Conservation (phyloP, 2,329 filamentous ascomycete genomes). For the Pseudogymnoascus sp. region DNA sequence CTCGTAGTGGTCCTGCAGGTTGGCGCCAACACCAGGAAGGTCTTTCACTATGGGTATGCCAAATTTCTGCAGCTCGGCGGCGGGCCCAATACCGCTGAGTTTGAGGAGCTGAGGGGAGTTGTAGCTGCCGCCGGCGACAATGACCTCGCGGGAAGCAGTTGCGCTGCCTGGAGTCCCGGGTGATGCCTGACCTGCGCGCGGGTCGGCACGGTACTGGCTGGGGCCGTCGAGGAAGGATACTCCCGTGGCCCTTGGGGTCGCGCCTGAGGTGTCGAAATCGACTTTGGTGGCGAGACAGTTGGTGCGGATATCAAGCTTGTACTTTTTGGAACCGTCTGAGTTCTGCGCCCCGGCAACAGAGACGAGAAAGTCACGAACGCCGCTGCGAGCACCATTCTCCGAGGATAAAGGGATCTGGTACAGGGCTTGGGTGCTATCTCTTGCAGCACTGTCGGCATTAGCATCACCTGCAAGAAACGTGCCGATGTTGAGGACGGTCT, state of each 20-base stretch:
- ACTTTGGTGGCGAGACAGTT: slow-evolving; percentile 33
- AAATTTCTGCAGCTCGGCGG: slow-evolving; percentile 32
- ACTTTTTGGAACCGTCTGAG: slow-evolving; percentile 6
- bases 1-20: slow-evolving; percentile 52
- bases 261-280: slow-evolving; percentile 29
- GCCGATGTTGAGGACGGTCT: slow-evolving; percentile 12
- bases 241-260: slow-evolving; percentile 32
- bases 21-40: slow-evolving; percentile 52
- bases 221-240: slow-evolving; percentile 36
- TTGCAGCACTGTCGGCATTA: slow-evolving; percentile 19
- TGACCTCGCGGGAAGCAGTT: slow-evolving; percentile 39
- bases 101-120: slow-evolving; percentile 48
- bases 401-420: slow-evolving; percentile 24
- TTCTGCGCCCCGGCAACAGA: neutral
- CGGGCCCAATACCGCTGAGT: slow-evolving; percentile 42
- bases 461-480: slow-evolving; percentile 17
- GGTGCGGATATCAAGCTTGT: slow-evolving; percentile 11
- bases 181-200: slow-evolving; percentile 26
- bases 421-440: slow-evolving; percentile 19
- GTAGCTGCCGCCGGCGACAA: slow-evolving; percentile 44
- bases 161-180: slow-evolving; percentile 25
- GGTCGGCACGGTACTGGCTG: slow-evolving; percentile 36
- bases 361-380: slow-evolving; percentile 17
- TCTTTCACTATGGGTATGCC: slow-evolving; percentile 41
- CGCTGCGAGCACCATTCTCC: slow-evolving; percentile 17